A percentile compares a stretch with the other conserved stretches of the same genome.
These are phyloP conservation scores for Exophiala dermatitidis DNA, from an alignment of 2,329 filamentous ascomycete species.

Conservation along the genomic window DNA sequence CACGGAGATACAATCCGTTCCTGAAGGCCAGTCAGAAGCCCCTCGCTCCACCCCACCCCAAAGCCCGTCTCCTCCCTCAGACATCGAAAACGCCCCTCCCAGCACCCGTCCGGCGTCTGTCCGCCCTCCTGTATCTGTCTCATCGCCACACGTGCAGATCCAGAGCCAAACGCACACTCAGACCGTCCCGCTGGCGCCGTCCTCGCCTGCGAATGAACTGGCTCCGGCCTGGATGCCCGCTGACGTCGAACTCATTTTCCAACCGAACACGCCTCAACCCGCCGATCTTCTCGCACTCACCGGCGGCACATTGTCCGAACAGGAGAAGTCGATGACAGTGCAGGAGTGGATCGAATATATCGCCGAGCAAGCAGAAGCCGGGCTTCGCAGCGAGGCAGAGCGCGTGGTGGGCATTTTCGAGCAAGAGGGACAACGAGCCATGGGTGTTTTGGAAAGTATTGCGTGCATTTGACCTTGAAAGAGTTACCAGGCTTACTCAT, in stretches of 20 bases:
- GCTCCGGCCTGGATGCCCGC: slow-evolving; percentile 61
- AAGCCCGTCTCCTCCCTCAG: slow-evolving; percentile 36
- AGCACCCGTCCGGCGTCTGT: slow-evolving; percentile 54
- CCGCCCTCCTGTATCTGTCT: slow-evolving; percentile 30
- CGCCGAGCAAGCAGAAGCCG: slow-evolving; percentile 70
- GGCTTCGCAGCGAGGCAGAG: slow-evolving; percentile 74
- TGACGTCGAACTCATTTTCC: slow-evolving; percentile 67
- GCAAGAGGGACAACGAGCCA: slow-evolving; percentile 68
- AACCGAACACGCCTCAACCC: slow-evolving; percentile 37
- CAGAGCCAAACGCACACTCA: slow-evolving; percentile 8
- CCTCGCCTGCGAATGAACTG: slow-evolving; percentile 45
- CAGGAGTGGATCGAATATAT: slow-evolving; percentile 87
- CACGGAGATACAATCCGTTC: neutral
- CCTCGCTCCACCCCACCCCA: slow-evolving; percentile 2
- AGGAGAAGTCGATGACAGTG: slow-evolving; percentile 84
- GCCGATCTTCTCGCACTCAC: slow-evolving; percentile 38
- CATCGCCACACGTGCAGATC: neutral
- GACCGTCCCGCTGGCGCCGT: slow-evolving; percentile 45
- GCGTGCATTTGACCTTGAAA: slow-evolving; percentile 39
- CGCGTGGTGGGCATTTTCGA: slow-evolving; percentile 76
- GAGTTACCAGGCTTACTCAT: neutral
- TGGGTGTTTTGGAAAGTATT: slow-evolving; percentile 69
- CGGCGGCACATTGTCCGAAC: slow-evolving; percentile 58
- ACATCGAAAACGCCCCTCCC: slow-evolving; percentile 72
- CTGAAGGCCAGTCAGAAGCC: neutral